These are phyloP conservation scores for Magnaporthiopsis incrustans DNA, from an alignment of 2,329 filamentous ascomycete species.

Conservation along the genomic window DNA sequence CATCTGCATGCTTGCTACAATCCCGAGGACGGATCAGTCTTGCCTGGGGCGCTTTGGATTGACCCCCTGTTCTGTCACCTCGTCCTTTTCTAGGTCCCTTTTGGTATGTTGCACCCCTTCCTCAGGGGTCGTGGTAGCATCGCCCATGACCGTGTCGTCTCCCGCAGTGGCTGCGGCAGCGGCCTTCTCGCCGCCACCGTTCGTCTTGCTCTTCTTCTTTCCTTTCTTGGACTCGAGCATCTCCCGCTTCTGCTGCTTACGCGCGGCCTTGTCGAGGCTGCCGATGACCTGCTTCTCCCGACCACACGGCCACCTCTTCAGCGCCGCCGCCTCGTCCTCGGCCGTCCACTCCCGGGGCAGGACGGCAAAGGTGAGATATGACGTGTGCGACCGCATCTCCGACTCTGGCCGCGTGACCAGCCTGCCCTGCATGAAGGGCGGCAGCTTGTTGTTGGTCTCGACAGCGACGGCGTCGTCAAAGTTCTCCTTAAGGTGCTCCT, in stretches of 20 bases:
- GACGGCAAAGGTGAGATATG: constrained; percentile 90
- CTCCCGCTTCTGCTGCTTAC: constrained; percentile 50
- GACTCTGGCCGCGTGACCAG: constrained; percentile 74
- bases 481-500: constrained; percentile 15
- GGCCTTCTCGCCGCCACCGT: neutral
- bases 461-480: constrained; percentile 20
- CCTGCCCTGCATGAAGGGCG: constrained; percentile 64
- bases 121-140: neutral
- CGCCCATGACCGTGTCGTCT: neutral
- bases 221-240: constrained; percentile 38
- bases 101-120: neutral
- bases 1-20: neutral
- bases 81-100: neutral
- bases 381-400: constrained; percentile 92
- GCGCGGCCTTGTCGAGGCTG: constrained; percentile 42
- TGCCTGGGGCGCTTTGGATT: neutral
- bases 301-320: constrained; percentile 55
- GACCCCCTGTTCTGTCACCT: neutral
- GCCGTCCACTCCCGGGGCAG: constrained; percentile 80
- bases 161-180: neutral
- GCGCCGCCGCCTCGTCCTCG: constrained; percentile 66
- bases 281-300: constrained; percentile 45
- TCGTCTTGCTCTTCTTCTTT: constrained; percentile 11
- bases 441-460: constrained; percentile 19
- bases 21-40: neutral